A percentile compares a stretch with the other conserved stretches of the same genome.
These are phyloP conservation scores for Paspalum vaginatum DNA, from an alignment of 176 grass and related monocot genomes.

Conservation along the genomic window DNA sequence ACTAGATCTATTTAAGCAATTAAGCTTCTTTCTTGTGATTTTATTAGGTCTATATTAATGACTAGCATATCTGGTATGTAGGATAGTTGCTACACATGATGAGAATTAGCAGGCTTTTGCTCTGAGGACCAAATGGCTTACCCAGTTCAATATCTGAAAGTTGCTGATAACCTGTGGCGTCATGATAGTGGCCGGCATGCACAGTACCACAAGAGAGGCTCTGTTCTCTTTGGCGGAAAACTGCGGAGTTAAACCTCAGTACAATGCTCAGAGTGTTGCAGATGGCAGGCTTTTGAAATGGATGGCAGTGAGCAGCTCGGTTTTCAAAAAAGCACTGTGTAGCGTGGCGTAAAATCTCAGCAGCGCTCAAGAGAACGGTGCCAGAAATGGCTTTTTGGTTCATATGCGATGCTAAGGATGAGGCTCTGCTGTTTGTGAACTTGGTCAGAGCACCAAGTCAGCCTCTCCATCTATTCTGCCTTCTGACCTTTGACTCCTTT, in stretches of 20 bases:
- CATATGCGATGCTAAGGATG: conserved; percentile 33
- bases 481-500: not conserved
- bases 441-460: conserved; percentile 22
- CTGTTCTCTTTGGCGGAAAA: too few species aligned
- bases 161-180: not conserved
- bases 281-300: too few species aligned
- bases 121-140: conserved; percentile 26
- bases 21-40: not conserved
- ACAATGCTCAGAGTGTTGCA: too few species aligned
- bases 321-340: too few species aligned
- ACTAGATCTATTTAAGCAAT: not conserved
- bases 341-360: too few species aligned
- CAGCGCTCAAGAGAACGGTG: too few species aligned
- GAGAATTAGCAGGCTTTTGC: conserved; percentile 27
- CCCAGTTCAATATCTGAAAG: conserved; percentile 31
- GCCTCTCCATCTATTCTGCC: conserved; percentile 25
- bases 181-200: not conserved
- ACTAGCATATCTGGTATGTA: not conserved
- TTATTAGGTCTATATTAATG: not conserved
- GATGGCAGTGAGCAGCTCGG: too few species aligned
- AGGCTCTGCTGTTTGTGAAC: conserved; percentile 24
- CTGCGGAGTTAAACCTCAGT: too few species aligned
- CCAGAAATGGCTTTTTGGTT: conserved; percentile 32
- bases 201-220: conserved; percentile 30
- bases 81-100: not conserved